phyloP scores from a whole-genome alignment of 1,284 basidiomycete genomes.

The Takashimella tepidaria region DNA sequence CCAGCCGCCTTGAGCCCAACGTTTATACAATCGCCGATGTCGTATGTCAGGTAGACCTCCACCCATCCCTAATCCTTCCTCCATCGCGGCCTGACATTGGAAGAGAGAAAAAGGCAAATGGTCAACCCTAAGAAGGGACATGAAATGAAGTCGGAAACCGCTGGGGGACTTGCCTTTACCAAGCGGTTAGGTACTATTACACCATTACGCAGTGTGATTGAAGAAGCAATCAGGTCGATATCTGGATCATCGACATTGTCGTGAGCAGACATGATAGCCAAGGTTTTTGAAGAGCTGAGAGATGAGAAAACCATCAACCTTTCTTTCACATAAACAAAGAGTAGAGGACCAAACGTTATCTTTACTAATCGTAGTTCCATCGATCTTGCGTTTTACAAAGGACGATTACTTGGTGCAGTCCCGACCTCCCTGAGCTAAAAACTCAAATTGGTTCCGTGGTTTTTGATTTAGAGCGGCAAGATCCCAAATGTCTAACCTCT shows the following conservation, averaged over 20 bases:
- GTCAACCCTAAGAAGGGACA: not conserved
- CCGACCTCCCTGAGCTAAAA: not conserved
- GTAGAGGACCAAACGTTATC: too few species aligned
- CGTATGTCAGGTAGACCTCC: conserved; percentile 68
- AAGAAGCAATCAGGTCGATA: conserved; percentile 46
- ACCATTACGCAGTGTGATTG: conserved; percentile 57
- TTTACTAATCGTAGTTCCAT: too few species aligned
- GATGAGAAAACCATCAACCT: too few species aligned
- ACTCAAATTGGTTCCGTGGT: not conserved
- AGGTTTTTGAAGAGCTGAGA: too few species aligned
- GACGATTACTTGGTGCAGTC: not conserved
- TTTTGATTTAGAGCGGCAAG: too few species aligned
- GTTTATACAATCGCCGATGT: conserved; percentile 64
- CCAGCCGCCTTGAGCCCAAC: conserved; percentile 75
- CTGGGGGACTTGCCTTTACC: conserved; percentile 48
- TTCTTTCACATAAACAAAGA: too few species aligned
- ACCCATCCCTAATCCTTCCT: conserved; percentile 69
- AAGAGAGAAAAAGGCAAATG: too few species aligned
- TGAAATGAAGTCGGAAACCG: not conserved
- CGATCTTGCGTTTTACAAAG: too few species aligned
- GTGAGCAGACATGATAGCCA: too few species aligned
- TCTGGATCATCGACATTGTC: conserved; percentile 11
- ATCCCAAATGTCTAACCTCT: not conserved
- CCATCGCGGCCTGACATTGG: conserved; percentile 64
- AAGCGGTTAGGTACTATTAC: conserved; percentile 50